Conservation (phyloP, 2,329 filamentous ascomycete species). For the Cladosporium velox region DNA sequence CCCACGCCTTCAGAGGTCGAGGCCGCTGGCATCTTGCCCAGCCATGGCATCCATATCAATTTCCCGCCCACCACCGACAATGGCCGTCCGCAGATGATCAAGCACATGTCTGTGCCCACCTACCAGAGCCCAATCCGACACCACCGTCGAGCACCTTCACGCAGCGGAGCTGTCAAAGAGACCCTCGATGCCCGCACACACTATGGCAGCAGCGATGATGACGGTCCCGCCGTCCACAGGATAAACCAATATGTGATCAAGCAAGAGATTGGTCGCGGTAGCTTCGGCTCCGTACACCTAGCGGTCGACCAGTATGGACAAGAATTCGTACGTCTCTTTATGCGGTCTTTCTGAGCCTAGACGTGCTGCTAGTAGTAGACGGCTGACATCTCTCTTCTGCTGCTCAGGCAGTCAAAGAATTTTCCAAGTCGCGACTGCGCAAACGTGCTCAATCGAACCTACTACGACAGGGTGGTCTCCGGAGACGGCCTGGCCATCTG, state of each 20-base stretch:
- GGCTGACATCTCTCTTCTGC: slow-evolving; percentile 3
- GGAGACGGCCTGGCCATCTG: slow-evolving; percentile 54
- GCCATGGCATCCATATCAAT: slow-evolving; percentile 51
- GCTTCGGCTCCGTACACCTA: slow-evolving; percentile 89
- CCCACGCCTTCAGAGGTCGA: slow-evolving; percentile 21
- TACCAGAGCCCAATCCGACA: slow-evolving; percentile 67
- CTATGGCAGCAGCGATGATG: slow-evolving; percentile 80
- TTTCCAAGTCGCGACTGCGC: slow-evolving; percentile 87
- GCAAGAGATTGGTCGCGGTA: slow-evolving; percentile 94
- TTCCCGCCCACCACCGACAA: slow-evolving; percentile 43
- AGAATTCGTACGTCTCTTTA: slow-evolving; percentile 75
- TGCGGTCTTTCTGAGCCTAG: slow-evolving; percentile 2
- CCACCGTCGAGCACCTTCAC: slow-evolving; percentile 62
- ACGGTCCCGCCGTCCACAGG: slow-evolving; percentile 76
- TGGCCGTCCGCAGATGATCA: slow-evolving; percentile 42
- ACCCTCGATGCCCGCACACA: slow-evolving; percentile 87
- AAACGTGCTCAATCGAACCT: slow-evolving; percentile 90
- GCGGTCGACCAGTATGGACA: slow-evolving; percentile 86
- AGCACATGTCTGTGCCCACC: slow-evolving; percentile 58
- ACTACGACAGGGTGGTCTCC: slow-evolving; percentile 61
- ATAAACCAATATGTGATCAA: slow-evolving; percentile 96
- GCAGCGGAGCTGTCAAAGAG: slow-evolving; percentile 71
- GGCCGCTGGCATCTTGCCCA: slow-evolving; percentile 38
- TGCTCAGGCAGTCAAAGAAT: slow-evolving; percentile 89
- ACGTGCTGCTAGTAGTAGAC: slow-evolving; percentile 6